phyloP scores from a whole-genome alignment of 306 rosid species.

The Cyclanthera cordifolia region DNA sequence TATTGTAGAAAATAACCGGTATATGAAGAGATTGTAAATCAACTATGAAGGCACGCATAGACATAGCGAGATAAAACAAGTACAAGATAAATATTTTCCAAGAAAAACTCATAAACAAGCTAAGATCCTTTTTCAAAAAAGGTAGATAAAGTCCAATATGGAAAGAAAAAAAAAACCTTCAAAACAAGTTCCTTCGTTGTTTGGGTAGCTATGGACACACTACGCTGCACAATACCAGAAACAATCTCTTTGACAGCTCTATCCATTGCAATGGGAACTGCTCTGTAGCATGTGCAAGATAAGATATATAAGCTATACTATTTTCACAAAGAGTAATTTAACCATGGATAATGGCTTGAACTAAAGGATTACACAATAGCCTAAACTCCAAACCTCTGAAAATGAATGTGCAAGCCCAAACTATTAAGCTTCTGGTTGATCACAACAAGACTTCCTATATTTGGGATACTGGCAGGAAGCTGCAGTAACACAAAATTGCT shows the following conservation, averaged over 20 bases:
- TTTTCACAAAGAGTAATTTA: not conserved
- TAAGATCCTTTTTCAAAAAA: not conserved
- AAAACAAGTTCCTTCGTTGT: slow-evolving; percentile 96
- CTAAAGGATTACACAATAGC: not conserved
- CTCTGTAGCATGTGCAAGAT: slow-evolving; percentile 30
- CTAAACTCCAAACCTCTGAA: slow-evolving; percentile 60
- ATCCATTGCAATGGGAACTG: slow-evolving; percentile 88
- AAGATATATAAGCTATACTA: slow-evolving; percentile 14
- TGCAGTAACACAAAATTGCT: slow-evolving; percentile 21
- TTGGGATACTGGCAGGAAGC: slow-evolving; percentile 68
- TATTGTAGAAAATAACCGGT: too few species aligned
- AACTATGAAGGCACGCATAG: too few species aligned
- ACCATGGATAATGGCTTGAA: not conserved
- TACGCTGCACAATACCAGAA: slow-evolving; percentile 78
- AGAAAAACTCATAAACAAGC: not conserved
- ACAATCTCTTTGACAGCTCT: slow-evolving; percentile 91
- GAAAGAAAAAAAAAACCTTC: slow-evolving; percentile 68
- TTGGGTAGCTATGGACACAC: slow-evolving; percentile 96
- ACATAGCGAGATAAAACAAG: too few species aligned
- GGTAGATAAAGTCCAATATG: not conserved
- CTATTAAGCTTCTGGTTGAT: slow-evolving; percentile 70
- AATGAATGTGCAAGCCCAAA: slow-evolving; percentile 68
- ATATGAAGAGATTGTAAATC: too few species aligned
- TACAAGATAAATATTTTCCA: too few species aligned
- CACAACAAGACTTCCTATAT: slow-evolving; percentile 67